Percentiles rank a stretch among this genome's conserved stretches.
phyloP scores from a whole-genome alignment of 2,329 filamentous ascomycete species.

The Aspergillus persii region DNA sequence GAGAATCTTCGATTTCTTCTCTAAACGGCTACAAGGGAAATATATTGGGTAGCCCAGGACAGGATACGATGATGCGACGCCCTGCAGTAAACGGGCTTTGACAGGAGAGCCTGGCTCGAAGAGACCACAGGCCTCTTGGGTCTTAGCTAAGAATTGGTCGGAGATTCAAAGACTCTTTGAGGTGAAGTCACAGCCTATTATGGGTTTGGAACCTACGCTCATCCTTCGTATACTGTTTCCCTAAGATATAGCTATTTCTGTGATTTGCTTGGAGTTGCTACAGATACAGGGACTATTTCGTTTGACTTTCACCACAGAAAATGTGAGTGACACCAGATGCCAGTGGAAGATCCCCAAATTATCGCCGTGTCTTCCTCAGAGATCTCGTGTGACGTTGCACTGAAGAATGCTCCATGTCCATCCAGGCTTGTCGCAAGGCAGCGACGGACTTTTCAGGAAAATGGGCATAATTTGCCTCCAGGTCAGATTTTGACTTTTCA shows the following conservation, averaged over 20 bases:
- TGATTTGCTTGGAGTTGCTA: background rate
- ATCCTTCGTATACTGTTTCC: no score
- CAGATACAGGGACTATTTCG: background rate
- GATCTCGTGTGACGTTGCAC: slow-evolving; percentile 1
- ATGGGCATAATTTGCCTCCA: slow-evolving; percentile 6
- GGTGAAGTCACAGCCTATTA: no score
- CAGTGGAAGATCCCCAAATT: slow-evolving; percentile 5
- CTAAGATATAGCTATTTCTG: background rate
- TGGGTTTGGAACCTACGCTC: no score
- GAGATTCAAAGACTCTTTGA: background rate
- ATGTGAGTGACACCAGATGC: background rate
- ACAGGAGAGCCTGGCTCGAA: background rate
- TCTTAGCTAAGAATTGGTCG: background rate
- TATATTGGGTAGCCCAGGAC: slow-evolving; percentile 4
- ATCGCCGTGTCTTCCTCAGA: background rate
- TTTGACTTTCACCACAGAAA: background rate
- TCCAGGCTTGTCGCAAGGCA: slow-evolving; percentile 5
- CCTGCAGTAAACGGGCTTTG: background rate
- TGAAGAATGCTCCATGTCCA: slow-evolving; percentile 5
- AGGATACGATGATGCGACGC: background rate
- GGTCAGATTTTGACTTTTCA: slow-evolving; percentile 8
- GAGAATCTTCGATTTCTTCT: background rate
- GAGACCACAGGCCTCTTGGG: background rate
- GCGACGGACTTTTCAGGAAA: slow-evolving; percentile 6
- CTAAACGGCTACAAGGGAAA: slow-evolving; percentile 2